phyloP scores from a whole-genome alignment of 192 early-diverging fungal species.

The Backusella morwellensis region DNA sequence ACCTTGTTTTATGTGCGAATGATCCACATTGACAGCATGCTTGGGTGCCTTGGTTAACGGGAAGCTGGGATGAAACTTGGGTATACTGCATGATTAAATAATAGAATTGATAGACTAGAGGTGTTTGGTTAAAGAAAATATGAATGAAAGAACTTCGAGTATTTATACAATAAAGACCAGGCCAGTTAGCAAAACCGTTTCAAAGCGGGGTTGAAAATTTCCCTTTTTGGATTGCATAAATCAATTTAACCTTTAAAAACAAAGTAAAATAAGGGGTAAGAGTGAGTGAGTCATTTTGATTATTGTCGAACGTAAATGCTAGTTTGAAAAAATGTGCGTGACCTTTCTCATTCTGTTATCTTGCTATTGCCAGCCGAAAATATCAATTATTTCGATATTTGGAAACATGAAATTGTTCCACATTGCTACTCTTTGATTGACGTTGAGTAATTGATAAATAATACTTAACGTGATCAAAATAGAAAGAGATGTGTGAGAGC shows the following conservation, averaged over 20 bases:
- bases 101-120: not conserved
- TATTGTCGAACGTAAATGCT: not conserved
- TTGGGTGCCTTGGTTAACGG: not conserved
- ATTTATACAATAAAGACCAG: not conserved
- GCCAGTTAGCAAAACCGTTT: not conserved
- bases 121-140: not conserved
- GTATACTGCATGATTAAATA: not conserved
- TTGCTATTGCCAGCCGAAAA: not conserved
- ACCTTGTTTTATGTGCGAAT: conserved; percentile 5
- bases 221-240: not conserved
- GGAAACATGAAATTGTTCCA: not conserved
- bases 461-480: not conserved
- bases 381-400: not conserved
- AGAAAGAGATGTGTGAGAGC: not conserved
- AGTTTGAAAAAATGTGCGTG: not conserved
- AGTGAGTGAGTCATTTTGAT: not conserved
- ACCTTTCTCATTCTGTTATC: not conserved
- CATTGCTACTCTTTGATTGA: not conserved
- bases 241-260: conserved; percentile 1
- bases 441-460: not conserved
- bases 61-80: not conserved
- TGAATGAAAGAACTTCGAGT: not conserved
- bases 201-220: not conserved
- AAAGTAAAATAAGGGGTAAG: not conserved
- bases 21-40: conserved; percentile 8